Conservation (phyloP, 2,329 filamentous ascomycete species). For the Aureobasidium sp. region DNA sequence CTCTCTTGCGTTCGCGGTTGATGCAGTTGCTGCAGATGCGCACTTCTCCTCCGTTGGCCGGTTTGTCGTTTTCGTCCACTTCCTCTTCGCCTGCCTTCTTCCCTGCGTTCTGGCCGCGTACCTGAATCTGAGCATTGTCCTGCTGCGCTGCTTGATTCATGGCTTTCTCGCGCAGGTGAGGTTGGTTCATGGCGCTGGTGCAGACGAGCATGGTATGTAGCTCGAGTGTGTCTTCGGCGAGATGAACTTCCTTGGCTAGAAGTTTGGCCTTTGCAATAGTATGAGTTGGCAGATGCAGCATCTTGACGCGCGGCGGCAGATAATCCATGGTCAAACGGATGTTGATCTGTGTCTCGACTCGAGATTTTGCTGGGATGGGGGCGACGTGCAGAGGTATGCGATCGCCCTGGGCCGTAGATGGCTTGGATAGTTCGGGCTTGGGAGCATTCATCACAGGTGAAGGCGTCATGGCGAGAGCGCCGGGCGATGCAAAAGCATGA, state of each 20-base stretch:
- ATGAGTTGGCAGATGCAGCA: constrained; percentile 77
- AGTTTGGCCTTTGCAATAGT: constrained; percentile 94
- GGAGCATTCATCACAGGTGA: constrained; percentile 28
- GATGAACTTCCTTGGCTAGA: constrained; percentile 64
- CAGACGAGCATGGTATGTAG: constrained; percentile 78
- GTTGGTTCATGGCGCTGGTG: constrained; percentile 81
- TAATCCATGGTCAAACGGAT: constrained; percentile 74
- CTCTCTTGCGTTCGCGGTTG: constrained; percentile 81
- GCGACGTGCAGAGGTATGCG: constrained; percentile 30
- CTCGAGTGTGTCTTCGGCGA: constrained; percentile 67
- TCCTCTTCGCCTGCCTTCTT: constrained; percentile 39
- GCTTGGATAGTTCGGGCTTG: constrained; percentile 19
- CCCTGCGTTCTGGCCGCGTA: constrained; percentile 36
- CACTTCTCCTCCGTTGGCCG: constrained; percentile 86
- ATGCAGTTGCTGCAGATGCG: constrained; percentile 90
- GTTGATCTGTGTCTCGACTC: constrained; percentile 93
- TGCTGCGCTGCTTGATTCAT: constrained; percentile 51
- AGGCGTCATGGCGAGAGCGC: constrained; percentile 28
- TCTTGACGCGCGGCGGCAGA: constrained; percentile 67
- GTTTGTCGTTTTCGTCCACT: constrained; percentile 56
- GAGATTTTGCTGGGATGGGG: constrained; percentile 57
- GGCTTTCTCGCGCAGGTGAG: constrained; percentile 59
- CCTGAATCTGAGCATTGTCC: constrained; percentile 36
- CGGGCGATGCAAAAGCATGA: constrained; percentile 28
- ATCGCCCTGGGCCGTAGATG: constrained; percentile 19